phyloP scores from a whole-genome alignment of 257 asterid genomes.

The Haberlea rhodopensis region DNA sequence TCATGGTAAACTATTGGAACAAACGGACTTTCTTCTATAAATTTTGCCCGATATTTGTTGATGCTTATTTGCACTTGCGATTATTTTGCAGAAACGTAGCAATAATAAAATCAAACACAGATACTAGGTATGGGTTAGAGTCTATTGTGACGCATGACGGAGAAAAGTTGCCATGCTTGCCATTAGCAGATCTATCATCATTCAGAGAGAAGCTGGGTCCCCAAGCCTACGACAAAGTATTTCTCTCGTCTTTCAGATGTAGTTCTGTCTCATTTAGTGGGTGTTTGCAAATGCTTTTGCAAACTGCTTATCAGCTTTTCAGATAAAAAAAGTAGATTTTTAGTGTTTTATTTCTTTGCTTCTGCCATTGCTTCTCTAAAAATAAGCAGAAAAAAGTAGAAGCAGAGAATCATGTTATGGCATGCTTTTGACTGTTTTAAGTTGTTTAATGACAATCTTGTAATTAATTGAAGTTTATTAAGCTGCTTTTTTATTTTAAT shows the following conservation, averaged over 20 bases:
- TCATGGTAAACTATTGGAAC: neutral
- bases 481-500: too few species aligned
- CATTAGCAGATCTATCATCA: constrained; percentile 67
- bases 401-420: too few species aligned
- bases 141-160: constrained; percentile 90
- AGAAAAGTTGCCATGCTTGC: constrained; percentile 74
- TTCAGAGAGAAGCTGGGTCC: constrained; percentile 54
- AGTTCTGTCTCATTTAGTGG: neutral
- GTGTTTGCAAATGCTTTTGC: too few species aligned
- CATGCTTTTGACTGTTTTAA: too few species aligned
- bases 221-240: constrained; percentile 71
- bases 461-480: too few species aligned
- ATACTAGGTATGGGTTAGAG: constrained; percentile 69
- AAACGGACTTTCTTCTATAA: neutral
- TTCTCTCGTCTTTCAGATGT: neutral
- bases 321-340: too few species aligned
- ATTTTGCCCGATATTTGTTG: neutral
- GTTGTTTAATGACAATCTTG: too few species aligned
- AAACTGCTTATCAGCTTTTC: too few species aligned
- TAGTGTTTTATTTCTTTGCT: too few species aligned
- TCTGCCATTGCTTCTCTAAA: too few species aligned
- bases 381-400: too few species aligned
- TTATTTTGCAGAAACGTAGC: constrained; percentile 65
- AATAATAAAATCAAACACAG: constrained; percentile 78
- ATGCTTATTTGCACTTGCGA: neutral